Base-by-base conservation (phyloP, 108 stramenopile species). In the Cyclotella distinguenda region DNA sequence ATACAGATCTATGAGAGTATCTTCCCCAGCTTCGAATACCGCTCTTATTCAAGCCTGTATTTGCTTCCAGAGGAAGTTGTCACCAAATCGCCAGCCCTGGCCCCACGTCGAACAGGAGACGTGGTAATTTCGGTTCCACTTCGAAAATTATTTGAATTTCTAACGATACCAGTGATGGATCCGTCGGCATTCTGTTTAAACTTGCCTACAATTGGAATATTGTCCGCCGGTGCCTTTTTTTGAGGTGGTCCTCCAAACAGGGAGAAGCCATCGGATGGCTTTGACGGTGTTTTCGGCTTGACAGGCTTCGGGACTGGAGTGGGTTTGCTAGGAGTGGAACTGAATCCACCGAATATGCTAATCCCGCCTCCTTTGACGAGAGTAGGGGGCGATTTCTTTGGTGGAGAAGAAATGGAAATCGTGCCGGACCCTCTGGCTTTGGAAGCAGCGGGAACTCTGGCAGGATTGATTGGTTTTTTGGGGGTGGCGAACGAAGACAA, bases 121-220 rank as follows among this genome's bases (percentile, higher is more conserved):
- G 93, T 94, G 39, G 93, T 91, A 49, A 94, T 91, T 72, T 86
- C 79, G 25, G 86, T 86, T 36, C 89, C 89, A 45, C 59, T 78
- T 4, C 79, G 64, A 86, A 90, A 94, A 39, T 59, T 81, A 34
- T 77, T 72, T 0, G 90, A 86, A 51, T 89, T 89, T 64, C 82
- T 80, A 11, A 94, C 78, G 16, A 63, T 68, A 32, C 93, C 93
- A 6, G 86, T 89, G 36, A 94, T 83, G 8, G 84, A 84, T 5
- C 93, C 93, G 64, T 94, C 85, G 0, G 68, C 31, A 58, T 91
- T 89, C 60, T 91, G 90, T 3, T 31, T 73, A 74, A 86, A 94
- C 19, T 86, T 84, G 40, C 84, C 81, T 22, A 94, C 44, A 27
- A 85, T 69, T 28, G 93, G 90, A 63, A 86, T 85, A 59, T n/a